Percentiles rank a stretch among this genome's conserved stretches.
Evolutionary conservation across 192 early-diverging fungal genomes (phyloP).

Genomic region (Podila epigama): DNA sequence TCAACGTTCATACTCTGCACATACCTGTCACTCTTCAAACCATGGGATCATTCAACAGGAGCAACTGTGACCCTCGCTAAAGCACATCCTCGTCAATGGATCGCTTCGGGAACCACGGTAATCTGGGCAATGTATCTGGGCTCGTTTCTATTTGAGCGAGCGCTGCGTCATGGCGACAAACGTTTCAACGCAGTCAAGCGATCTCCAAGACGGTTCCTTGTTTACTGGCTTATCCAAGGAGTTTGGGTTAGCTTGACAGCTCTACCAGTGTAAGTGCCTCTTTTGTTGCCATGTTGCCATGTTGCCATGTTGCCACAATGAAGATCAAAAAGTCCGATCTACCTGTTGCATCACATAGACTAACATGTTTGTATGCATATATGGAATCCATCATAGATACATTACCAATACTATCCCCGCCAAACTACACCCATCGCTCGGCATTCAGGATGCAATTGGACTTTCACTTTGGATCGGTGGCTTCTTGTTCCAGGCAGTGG

Average conservation of each 20-base stretch:
- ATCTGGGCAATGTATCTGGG: constrained; percentile 43
- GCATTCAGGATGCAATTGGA: constrained; percentile 31
- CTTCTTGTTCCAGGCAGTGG: constrained; percentile 26
- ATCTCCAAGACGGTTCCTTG: constrained; percentile 14
- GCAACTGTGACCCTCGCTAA: not conserved
- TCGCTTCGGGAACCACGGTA: constrained; percentile 34
- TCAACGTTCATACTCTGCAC: constrained; percentile 29
- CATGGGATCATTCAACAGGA: not conserved
- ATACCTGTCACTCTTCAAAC: constrained; percentile 29
- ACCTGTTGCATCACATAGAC: no score
- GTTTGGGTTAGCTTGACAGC: constrained; percentile 45
- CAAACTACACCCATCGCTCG: constrained; percentile 31
- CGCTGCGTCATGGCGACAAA: constrained; percentile 37
- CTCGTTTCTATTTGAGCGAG: constrained; percentile 31
- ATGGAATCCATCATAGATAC: no score
- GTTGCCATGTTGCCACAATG: no score
- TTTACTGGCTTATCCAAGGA: constrained; percentile 47
- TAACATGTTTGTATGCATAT: no score
- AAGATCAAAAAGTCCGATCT: no score
- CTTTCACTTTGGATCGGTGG: constrained; percentile 27
- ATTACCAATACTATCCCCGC: constrained; percentile 41
- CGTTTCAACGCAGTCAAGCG: constrained; percentile 42
- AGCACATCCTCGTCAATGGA: constrained; percentile 38
- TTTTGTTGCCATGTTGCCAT: not conserved
- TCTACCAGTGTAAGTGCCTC: constrained; percentile 34